Conservation (phyloP, 768 basidiomycete genomes). For the Leccinum obscurum region DNA sequence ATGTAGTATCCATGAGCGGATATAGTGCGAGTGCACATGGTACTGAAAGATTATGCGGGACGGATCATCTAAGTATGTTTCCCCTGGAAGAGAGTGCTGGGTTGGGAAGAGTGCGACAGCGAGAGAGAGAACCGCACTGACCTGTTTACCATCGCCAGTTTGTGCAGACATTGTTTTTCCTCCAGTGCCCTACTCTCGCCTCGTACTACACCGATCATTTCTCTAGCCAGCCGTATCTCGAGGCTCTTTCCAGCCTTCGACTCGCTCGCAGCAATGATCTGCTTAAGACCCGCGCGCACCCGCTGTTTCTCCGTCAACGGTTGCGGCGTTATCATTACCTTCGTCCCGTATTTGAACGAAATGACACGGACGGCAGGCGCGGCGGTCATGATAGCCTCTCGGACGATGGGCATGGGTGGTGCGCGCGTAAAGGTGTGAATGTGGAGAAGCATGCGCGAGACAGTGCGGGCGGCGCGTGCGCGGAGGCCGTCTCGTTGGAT, state of each 20-base stretch:
- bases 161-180: constrained; percentile 64
- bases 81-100: constrained; percentile 21
- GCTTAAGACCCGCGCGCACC: constrained; percentile 63
- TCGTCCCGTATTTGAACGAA: constrained; percentile 61
- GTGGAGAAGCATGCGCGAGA: constrained; percentile 64
- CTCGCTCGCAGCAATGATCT: constrained; percentile 68
- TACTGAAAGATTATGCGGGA: background rate
- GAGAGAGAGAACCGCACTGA: constrained; percentile 34
- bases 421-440: constrained; percentile 74
- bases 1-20: background rate
- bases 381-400: constrained; percentile 64
- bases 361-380: constrained; percentile 70
- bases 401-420: constrained; percentile 78
- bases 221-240: constrained; percentile 74
- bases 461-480: constrained; percentile 54
- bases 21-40: background rate
- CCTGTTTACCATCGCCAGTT: constrained; percentile 76
- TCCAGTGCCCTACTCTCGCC: constrained; percentile 59
- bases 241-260: constrained; percentile 54
- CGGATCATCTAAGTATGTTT: constrained; percentile 20
- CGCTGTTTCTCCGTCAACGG: constrained; percentile 83
- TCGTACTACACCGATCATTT: constrained; percentile 71
- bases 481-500: constrained; percentile 67
- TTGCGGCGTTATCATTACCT: constrained; percentile 63
- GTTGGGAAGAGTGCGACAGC: background rate